phyloP scores from a whole-genome alignment of 495 filamentous ascomycete genomes.

The Aspergillus conjunctus region DNA sequence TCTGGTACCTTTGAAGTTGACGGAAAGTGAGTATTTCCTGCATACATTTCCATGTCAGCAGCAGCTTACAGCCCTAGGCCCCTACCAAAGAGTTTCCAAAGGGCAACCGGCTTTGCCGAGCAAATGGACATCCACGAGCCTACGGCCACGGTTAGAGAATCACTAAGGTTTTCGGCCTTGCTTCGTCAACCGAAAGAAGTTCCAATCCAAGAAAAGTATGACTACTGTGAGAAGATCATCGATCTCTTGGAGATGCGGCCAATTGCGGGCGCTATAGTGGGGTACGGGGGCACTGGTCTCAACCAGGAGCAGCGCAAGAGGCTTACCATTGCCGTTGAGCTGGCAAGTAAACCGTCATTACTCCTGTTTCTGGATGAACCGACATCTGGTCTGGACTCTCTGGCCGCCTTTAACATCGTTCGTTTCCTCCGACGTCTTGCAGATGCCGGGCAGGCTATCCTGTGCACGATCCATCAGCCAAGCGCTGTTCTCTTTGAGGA shows the following conservation, averaged over 20 bases:
- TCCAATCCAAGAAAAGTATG: conserved; percentile 60
- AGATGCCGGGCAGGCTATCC: conserved; percentile 68
- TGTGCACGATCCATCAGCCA: conserved; percentile 83
- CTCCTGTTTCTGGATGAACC: conserved; percentile 79
- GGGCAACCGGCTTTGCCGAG: conserved; percentile 61
- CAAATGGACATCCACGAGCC: conserved; percentile 66
- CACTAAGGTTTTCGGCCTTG: conserved; percentile 60
- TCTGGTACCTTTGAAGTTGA: conserved; percentile 57
- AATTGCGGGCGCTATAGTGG: conserved; percentile 59
- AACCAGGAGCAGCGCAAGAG: conserved; percentile 65
- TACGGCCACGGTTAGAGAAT: conserved; percentile 63
- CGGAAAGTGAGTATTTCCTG: conserved; percentile 39
- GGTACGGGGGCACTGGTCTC: conserved; percentile 53
- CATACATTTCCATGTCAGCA: neutral
- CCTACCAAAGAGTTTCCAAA: conserved; percentile 50
- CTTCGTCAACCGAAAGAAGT: conserved; percentile 60
- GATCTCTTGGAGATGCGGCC: conserved; percentile 61
- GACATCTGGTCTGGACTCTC: conserved; percentile 70
- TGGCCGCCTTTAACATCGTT: conserved; percentile 66
- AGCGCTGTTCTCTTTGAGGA: conserved; percentile 71
- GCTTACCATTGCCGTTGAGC: conserved; percentile 69
- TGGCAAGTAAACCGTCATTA: conserved; percentile 66
- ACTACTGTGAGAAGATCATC: conserved; percentile 63
- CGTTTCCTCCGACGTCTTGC: conserved; percentile 67
- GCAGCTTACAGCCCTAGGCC: conserved; percentile 31